Evolutionary conservation across 1,284 basidiomycete species (phyloP), one percentile per base, ranked within the genome.

Genomic region (Ganoderma sinense): DNA sequence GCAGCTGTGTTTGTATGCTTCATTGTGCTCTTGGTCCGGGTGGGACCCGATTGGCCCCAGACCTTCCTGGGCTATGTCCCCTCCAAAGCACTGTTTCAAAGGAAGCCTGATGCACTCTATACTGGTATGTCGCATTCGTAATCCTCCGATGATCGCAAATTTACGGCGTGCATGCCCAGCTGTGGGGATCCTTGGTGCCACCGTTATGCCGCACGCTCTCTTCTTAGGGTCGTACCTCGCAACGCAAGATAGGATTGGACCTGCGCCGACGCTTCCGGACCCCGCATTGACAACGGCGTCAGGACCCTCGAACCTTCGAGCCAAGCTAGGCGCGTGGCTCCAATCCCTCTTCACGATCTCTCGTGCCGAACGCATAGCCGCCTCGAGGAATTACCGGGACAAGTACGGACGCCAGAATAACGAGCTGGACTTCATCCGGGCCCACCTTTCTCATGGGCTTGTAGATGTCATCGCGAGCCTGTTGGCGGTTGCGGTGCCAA

Each of bases 151-250:
- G 41, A 58, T 39, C 23, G 45, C 29, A 14, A 91, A 89, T 91
- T 33, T 90, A 91, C 91, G 66, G 88, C 91, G 58, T 74, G 91
- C 26, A 16, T 88, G 88, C 23, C 88, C 90, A 39, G 94, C 93
- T 2, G 89, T 94, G 43, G 94, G 94, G 60, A 91, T 95, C 63
- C 76, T 94, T 7, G 94, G 94, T n/a, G 93, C 94, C 1, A 95
- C 94, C 0, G 89, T 94, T 53, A 96, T 91, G 96, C 97, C 97
- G 0, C 97, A 98, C 78, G 92, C 93, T 39, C 85, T 98, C 33
- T 97, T 95, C 83, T 85, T 98, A 3, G 96, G 96, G 11, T 96
- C 94, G 8, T 90, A 92, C 64, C 87, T 97, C 18, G 92, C 94
- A 2, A 94, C 93, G 0, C 91, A 95, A 75, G 73, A 79, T 51